Base-by-base conservation (phyloP, 2,329 filamentous ascomycete genomes). In the Fusarium heterosporum region DNA sequence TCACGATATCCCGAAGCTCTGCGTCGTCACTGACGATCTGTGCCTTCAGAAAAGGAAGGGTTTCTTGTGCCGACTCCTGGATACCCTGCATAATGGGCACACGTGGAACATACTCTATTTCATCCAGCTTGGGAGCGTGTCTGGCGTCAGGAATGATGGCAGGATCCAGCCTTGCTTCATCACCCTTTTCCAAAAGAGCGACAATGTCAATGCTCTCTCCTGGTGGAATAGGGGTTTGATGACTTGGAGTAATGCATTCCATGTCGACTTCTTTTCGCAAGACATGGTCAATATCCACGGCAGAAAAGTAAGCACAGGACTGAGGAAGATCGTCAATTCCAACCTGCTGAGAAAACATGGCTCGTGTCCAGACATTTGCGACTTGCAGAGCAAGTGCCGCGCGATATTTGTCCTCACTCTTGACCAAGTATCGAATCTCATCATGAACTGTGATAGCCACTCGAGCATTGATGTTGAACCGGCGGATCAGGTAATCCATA, bases 221-320 rank as follows among this genome's bases (percentile, higher is more conserved):
- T 3, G 89, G 90, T 0, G 92, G 85, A 40, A 99, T 98, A 29
- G 90, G 84, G 1, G 85, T 84, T 0, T 86, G 85, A 77, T 99
- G 92, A 41, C 91, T 96, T 1, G 96, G 96, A 1, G 96, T 99
- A 41, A 98, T 80, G 76, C 96, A 99, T 74, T 97, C 92, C 93
- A 99, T 97, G 77, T 99, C 91, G 6, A 99, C 96, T 78, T 99
- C 96, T 77, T 99, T 99, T 50, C 96, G 88, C n/a, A 99, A 84
- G 4, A 99, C 94, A 72, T 93, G 90, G 74, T 99, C 96, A 68
- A 99, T 92, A 74, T 99, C 96, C 8, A 99, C 89, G 5, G 96
- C 95, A 1, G 92, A 96, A 79, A 99, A 99, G 79, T 93, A 99
- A 10, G 96, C 96, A 73, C 94, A 97, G 0, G 91, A 89, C 74